A percentile compares a stretch with the other conserved stretches of the same genome.
phyloP scores from a whole-genome alignment of 208 protist genomes.

The Naegleria fowleri region DNA sequence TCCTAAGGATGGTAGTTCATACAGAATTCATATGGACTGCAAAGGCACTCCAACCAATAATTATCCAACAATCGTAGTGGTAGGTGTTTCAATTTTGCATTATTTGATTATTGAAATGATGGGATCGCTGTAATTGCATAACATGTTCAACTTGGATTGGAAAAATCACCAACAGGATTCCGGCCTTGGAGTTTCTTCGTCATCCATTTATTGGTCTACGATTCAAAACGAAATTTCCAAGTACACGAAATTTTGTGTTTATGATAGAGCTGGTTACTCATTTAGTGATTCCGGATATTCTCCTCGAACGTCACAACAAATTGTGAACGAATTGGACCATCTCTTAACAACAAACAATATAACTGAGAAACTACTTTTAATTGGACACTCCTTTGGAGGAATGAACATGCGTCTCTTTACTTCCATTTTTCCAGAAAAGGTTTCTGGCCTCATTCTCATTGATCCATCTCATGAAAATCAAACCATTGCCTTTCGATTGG shows the following conservation, averaged over 20 bases:
- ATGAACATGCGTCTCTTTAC: neutral
- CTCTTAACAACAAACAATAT: neutral
- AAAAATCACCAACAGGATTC: too few species aligned
- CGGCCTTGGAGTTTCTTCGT: neutral
- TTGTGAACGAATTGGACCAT: neutral
- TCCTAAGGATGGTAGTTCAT: neutral
- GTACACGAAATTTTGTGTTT: neutral
- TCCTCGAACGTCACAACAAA: neutral
- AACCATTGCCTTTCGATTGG: neutral
- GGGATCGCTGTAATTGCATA: too few species aligned
- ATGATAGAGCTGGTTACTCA: slow-evolving; percentile 23
- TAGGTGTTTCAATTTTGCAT: neutral
- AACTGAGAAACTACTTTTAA: neutral
- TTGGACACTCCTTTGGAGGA: slow-evolving; percentile 18
- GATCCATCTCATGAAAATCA: slow-evolving; percentile 15
- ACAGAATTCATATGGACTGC: neutral
- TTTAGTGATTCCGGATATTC: neutral
- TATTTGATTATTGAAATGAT: too few species aligned
- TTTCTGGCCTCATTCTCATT: neutral
- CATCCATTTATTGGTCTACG: neutral
- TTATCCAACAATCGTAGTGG: neutral
- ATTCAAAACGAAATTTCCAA: neutral
- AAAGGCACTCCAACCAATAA: neutral
- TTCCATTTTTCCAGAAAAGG: neutral
- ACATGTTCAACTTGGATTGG: too few species aligned